Evolutionary conservation across 2,329 filamentous ascomycete species (phyloP).

Genomic region (Endothia cerciana): DNA sequence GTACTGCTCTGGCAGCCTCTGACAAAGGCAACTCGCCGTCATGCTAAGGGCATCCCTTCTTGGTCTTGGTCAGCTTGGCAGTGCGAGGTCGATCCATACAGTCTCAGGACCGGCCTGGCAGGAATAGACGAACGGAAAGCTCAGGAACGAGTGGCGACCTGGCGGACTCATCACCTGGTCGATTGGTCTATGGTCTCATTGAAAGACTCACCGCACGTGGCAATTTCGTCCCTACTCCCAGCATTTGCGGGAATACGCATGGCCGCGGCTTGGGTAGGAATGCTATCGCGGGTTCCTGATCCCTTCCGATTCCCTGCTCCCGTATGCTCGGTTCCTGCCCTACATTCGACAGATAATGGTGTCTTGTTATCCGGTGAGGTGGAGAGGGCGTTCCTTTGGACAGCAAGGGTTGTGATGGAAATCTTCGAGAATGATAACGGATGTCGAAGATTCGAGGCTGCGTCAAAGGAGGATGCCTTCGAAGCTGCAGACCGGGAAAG

Average conservation of each 20-base stretch:
- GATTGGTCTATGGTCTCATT: slow-evolving; percentile 1
- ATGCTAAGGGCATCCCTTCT: neutral
- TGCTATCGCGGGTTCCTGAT: neutral
- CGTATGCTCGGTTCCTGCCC: neutral
- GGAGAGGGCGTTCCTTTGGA: neutral
- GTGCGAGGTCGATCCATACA: slow-evolving; percentile 12
- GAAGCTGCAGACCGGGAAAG: slow-evolving; percentile 3
- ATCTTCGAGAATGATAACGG: neutral
- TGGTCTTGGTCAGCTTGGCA: slow-evolving; percentile 17
- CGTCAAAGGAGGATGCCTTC: neutral
- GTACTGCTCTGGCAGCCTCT: slow-evolving; percentile 15
- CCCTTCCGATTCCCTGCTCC: neutral
- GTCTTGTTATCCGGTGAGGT: neutral
- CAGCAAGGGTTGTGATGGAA: neutral
- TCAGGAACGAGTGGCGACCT: neutral
- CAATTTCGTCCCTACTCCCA: neutral
- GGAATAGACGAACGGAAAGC: neutral
- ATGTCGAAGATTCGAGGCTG: neutral
- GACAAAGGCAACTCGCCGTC: neutral
- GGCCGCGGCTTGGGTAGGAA: neutral
- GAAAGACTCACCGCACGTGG: neutral
- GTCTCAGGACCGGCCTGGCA: neutral
- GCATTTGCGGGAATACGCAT: neutral
- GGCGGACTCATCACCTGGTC: neutral
- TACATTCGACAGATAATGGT: neutral